Percentiles rank a stretch among this genome's conserved stretches.
phyloP scores from a whole-genome alignment of 768 basidiomycete genomes.

The Russula compacta region DNA sequence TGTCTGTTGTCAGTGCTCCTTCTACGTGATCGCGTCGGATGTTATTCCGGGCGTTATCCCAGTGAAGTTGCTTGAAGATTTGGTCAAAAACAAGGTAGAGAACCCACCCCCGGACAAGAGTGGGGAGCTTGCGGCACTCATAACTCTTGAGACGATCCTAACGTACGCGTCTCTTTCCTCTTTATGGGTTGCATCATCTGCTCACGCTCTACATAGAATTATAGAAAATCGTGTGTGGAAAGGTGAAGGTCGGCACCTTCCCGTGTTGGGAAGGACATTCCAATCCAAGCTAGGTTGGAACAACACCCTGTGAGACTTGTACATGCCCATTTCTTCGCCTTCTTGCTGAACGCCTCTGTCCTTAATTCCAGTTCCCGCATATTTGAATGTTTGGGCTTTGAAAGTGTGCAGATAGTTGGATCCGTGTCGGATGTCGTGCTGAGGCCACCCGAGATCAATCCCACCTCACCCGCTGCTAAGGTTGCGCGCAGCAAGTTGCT shows the following conservation, averaged over 20 bases:
- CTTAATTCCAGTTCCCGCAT: constrained; percentile 29
- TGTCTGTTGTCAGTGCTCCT: constrained; percentile 76
- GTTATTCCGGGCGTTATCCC: constrained; percentile 70
- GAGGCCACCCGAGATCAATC: constrained; percentile 47
- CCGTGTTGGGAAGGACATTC: constrained; percentile 46
- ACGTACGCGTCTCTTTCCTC: constrained; percentile 37
- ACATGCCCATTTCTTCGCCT: background rate
- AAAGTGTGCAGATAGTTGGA: constrained; percentile 20
- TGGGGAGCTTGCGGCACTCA: constrained; percentile 44
- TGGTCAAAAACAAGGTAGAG: constrained; percentile 48
- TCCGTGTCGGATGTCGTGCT: constrained; percentile 35
- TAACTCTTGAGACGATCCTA: constrained; percentile 57
- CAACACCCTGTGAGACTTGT: constrained; percentile 40
- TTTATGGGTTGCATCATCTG: background rate
- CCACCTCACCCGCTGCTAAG: constrained; percentile 36
- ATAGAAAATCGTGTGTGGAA: constrained; percentile 72
- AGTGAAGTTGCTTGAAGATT: constrained; percentile 49
- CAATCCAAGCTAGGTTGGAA: constrained; percentile 62
- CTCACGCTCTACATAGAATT: constrained; percentile 36
- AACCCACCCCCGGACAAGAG: constrained; percentile 51
- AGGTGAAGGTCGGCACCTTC: constrained; percentile 51
- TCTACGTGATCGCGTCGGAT: constrained; percentile 61
- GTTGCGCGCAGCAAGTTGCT: constrained; percentile 53
- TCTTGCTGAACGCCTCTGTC: background rate
- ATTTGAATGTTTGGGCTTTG: constrained; percentile 36